Conservation (phyloP, 306 rosid species). For the Fragaria iinumae region DNA sequence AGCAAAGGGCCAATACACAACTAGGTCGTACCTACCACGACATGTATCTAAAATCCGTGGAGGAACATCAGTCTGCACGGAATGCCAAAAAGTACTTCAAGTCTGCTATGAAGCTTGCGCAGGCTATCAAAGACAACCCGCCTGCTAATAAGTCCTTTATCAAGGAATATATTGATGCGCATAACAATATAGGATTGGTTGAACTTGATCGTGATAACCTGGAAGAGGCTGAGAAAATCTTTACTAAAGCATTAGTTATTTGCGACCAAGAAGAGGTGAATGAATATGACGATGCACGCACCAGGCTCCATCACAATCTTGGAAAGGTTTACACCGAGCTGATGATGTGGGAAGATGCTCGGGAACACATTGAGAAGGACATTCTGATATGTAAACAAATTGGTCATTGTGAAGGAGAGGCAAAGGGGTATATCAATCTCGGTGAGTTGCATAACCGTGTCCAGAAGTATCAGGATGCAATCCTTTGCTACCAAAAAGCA, state of each 20-base stretch:
- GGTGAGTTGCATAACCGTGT: constrained; percentile 72
- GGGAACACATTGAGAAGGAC: constrained; percentile 60
- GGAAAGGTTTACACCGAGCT: constrained; percentile 74
- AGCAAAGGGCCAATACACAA: constrained; percentile 87
- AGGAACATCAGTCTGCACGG: constrained; percentile 56
- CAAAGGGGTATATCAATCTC: constrained; percentile 82
- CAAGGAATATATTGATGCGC: constrained; percentile 79
- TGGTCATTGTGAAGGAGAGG: constrained; percentile 83
- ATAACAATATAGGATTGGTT: constrained; percentile 83
- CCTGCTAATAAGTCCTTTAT: constrained; percentile 43
- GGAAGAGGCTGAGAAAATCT: constrained; percentile 57
- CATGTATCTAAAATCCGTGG: constrained; percentile 45
- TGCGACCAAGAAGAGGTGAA: constrained; percentile 80
- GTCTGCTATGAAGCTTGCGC: constrained; percentile 68
- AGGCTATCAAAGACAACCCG: constrained; percentile 56
- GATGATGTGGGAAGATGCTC: constrained; percentile 71
- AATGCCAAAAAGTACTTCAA: constrained; percentile 82
- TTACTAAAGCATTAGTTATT: constrained; percentile 54
- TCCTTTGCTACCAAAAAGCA: constrained; percentile 55
- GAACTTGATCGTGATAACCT: constrained; percentile 81
- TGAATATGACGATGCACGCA: constrained; percentile 64
- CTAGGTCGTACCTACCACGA: constrained; percentile 88
- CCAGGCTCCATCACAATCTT: constrained; percentile 89
- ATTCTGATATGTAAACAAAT: constrained; percentile 66
- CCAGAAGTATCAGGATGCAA: constrained; percentile 72